Conservation (phyloP, 1,284 basidiomycete genomes). For the Chiua sp. region DNA sequence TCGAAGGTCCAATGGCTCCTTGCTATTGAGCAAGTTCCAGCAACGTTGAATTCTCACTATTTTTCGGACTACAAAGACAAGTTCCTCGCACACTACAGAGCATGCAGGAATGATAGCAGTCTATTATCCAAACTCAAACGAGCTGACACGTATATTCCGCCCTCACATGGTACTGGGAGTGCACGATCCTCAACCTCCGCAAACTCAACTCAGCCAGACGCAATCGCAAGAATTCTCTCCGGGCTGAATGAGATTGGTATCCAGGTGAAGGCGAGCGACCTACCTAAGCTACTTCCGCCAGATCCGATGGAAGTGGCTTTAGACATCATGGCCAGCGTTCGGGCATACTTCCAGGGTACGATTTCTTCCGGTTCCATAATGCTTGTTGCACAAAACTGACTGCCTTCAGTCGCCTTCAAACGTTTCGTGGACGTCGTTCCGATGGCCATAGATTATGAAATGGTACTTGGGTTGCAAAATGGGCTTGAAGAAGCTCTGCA, state of each 20-base stretch:
- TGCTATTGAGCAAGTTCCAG: neutral
- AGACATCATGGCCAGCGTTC: neutral
- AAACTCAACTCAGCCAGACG: neutral
- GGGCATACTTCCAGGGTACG: neutral
- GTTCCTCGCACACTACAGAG: neutral
- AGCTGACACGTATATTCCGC: neutral
- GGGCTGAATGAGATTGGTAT: neutral
- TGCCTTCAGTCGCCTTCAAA: constrained; percentile 66
- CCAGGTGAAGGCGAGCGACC: neutral
- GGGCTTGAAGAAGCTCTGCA: constrained; percentile 52
- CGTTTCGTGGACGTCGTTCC: constrained; percentile 70
- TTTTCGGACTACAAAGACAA: neutral
- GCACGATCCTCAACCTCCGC: neutral
- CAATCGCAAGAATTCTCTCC: neutral
- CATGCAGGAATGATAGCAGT: neutral
- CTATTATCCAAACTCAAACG: neutral
- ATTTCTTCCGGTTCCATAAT: neutral
- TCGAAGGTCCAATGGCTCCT: neutral
- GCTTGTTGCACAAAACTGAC: neutral
- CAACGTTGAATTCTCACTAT: neutral
- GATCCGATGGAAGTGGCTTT: neutral
- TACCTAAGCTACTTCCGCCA: neutral
- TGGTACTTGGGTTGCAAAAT: constrained; percentile 51
- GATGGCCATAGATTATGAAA: constrained; percentile 64
- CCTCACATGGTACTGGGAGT: neutral